These are phyloP conservation scores for Globisporangium ultimum DNA, from an alignment of 352 stramenopile genomes.

Conservation along the genomic window DNA sequence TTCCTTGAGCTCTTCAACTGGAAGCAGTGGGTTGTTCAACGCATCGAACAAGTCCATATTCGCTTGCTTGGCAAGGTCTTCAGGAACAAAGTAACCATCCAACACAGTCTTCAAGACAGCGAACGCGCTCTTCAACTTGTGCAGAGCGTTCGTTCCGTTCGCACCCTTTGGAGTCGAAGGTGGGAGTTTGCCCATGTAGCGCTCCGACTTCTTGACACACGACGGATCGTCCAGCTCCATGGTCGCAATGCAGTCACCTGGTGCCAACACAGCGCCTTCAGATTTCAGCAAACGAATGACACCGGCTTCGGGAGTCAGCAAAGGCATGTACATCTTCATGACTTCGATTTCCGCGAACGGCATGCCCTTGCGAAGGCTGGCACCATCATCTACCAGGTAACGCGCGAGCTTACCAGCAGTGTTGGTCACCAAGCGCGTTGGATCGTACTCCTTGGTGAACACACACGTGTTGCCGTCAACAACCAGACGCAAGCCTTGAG, in stretches of 20 bases:
- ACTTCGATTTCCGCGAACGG: conserved; percentile 92
- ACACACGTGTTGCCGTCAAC: conserved; percentile 95
- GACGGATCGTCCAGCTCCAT: conserved; percentile 98
- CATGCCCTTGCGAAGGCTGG: conserved; percentile 82
- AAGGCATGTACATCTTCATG: conserved; percentile 99
- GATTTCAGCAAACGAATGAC: conserved; percentile 95
- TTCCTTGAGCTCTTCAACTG: conserved; percentile 95
- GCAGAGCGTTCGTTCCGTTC: conserved; percentile 45
- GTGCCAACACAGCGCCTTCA: conserved; percentile 93
- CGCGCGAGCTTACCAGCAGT: conserved; percentile 99
- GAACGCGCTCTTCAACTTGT: conserved; percentile 77
- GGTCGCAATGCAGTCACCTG: conserved; percentile 96
- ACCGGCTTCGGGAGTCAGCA: conserved; percentile 96
- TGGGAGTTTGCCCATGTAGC: conserved; percentile 88
- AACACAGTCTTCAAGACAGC: conserved; percentile 90
- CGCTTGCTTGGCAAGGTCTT: conserved; percentile 82
- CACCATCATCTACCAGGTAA: conserved; percentile 97
- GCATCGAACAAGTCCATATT: conserved; percentile 84
- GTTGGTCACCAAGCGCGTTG: conserved; percentile 96
- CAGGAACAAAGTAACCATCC: conserved; percentile 90
- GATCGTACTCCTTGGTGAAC: conserved; percentile 99
- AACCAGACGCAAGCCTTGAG: conserved; percentile 88
- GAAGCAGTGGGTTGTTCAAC: conserved; percentile 69
- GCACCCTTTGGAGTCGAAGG: conserved; percentile 21
- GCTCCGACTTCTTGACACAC: conserved; percentile 92